Base-by-base conservation (phyloP, 495 filamentous ascomycete species). In the Amniculicola lignicola region DNA sequence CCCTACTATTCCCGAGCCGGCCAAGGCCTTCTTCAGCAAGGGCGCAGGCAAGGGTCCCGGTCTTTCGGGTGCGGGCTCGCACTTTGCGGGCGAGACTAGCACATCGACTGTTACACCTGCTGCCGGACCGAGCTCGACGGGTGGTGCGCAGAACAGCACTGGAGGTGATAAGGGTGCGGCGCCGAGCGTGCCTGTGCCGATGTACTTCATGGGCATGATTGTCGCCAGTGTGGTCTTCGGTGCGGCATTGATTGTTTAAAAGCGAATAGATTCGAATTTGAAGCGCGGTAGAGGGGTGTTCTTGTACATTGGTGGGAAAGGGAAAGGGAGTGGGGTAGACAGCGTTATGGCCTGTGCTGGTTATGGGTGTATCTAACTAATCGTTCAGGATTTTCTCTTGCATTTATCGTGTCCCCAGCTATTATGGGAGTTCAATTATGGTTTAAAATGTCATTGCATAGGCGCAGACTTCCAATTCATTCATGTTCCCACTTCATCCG, bases 21-120 rank as follows among this genome's bases (percentile, higher is more conserved):
- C 87, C 23, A 67, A 76, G 69, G 72, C 84, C 72, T 85, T 77
- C 70, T 82, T 91, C 78, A 79, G 70, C 35, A 62, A 78, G 3
- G 87, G 87, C 64, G 87, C 88, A 51, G 88, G 88, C 48, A 70
- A 70, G 22, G 86, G 82, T 2, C 74, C 75, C 0, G 88, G 88
- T 53, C 82, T 91, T 39, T 69, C 69, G 2, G 88, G 88, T 12
- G 55, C 72, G 23, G 88, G 88, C 33, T 86, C 82, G 51, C 85
- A 89, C 74, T 79, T 82, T 53, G 77, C 81, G 2, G 84, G 80
- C 33, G 75, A 76, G 55, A 28, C 63, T 12, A 85, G 83, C 63
- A 79, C 76, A 14, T 75, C 77, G 38, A 84, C 80, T 51, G 83
- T 82, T 43, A 70, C 75, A 9, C 69, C 81, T 4, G 83, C 83